Percentiles rank a stretch among this genome's conserved stretches.
phyloP scores from a whole-genome alignment of 768 basidiomycete genomes.

The Hypholoma sublateritium region DNA sequence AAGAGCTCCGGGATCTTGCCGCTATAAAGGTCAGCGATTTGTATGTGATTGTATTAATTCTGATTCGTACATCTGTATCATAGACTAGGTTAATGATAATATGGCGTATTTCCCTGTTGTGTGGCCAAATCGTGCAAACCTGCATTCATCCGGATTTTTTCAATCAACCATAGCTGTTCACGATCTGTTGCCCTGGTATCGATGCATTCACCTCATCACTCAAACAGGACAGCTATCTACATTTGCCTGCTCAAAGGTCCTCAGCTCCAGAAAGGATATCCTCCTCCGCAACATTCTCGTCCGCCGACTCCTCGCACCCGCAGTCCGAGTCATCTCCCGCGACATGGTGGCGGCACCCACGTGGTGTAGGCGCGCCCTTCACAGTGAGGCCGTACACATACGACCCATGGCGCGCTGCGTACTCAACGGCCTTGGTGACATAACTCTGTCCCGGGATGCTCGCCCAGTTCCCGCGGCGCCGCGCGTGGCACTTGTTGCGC shows the following conservation, averaged over 20 bases:
- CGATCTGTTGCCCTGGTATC: too few relatives aligned
- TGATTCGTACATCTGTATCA: not conserved
- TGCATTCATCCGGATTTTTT: not conserved
- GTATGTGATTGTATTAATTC: not conserved
- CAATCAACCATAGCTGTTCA: too few relatives aligned
- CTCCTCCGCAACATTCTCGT: not conserved
- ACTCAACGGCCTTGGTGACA: not conserved
- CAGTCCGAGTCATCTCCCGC: not conserved
- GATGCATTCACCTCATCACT: too few relatives aligned
- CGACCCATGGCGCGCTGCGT: not conserved
- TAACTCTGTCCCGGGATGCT: not conserved
- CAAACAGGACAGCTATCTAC: not conserved
- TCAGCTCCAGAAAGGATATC: not conserved
- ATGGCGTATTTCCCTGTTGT: not conserved
- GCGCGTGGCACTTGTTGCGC: slow-evolving; percentile 1
- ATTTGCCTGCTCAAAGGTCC: not conserved
- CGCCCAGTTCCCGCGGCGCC: slow-evolving; percentile 1
- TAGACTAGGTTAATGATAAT: too few relatives aligned
- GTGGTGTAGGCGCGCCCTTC: not conserved
- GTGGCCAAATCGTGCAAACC: too few relatives aligned
- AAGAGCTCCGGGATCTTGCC: slow-evolving; percentile 61
- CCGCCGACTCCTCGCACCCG: not conserved
- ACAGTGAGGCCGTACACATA: not conserved
- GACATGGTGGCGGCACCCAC: not conserved
- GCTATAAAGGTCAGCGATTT: not conserved